Base-by-base conservation (phyloP, 2,329 filamentous ascomycete species). In the Apiospora phragmitis region DNA sequence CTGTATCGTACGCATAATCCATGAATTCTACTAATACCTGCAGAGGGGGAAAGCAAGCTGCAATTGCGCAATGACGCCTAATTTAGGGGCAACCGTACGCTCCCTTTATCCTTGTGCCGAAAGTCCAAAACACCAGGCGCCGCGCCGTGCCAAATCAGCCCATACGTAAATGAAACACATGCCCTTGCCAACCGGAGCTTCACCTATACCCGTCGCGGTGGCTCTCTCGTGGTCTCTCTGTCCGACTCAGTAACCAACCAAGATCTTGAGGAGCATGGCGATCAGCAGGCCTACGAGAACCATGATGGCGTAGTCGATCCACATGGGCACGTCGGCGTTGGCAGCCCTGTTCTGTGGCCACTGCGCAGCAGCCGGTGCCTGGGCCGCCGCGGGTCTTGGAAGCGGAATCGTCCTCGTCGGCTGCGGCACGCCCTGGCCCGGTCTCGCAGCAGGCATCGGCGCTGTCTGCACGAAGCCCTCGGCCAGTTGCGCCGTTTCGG, bases 271-370 rank as follows among this genome's bases (percentile, higher is more conserved):
- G 29, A 97, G 83, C 84, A 97, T 89, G 29, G 93, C 89, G 4
- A 91, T 83, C 26, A 97, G 83, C 35, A 93, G 85, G 18, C 93
- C 86, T 0, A 93, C 84, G 24, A 97, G 81, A 8, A 89, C 91
- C 29, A 91, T 89, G 74, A 97, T 97, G 47, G 91, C 88, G 73
- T 93, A 89, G 80, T 97, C 95, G 24, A 97, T 85, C 92, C 94
- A 97, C 16, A 90, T 82, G 1, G 91, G 88, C 21, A 93, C 87
- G 2, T 84, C 88, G 38, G 88, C 85, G 68, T 85, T 79, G 71
- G 79, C 42, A n/a, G 2, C 65, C 26, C 3, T 8, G 32, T 45
- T 45, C 1, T 59, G 77, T 65, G 70, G 74, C 71, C 67, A 75
- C 73, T 59, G 76, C 71, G 55, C 69, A 71, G 70, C 21, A 5